A percentile compares a stretch with the other conserved stretches of the same genome.
phyloP scores from a whole-genome alignment of 2,329 filamentous ascomycete species.

The Penicillium italicum region DNA sequence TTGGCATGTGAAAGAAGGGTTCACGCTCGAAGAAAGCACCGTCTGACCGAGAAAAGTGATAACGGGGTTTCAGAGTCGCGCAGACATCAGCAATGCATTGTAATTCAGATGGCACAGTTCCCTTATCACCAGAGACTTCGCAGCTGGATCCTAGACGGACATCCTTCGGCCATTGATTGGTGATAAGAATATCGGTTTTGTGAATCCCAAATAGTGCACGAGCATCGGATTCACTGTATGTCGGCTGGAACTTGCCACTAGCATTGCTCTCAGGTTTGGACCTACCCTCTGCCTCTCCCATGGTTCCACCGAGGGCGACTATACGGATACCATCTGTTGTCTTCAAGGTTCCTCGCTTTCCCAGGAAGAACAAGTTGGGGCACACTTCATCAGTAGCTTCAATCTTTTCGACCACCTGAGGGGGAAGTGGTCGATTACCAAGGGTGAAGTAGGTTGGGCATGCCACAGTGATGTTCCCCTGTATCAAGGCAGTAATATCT shows the following conservation, averaged over 20 bases:
- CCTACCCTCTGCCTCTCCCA: constrained; percentile 34
- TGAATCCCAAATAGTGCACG: constrained; percentile 72
- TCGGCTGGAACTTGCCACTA: constrained; percentile 67
- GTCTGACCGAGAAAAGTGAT: constrained; percentile 75
- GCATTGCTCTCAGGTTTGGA: constrained; percentile 39
- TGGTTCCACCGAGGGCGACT: constrained; percentile 74
- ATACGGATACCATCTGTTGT: constrained; percentile 86
- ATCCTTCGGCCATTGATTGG: constrained; percentile 75
- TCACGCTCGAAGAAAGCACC: constrained; percentile 83
- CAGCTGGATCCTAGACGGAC: constrained; percentile 62
- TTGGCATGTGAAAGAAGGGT: constrained; percentile 72
- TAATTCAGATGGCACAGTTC: constrained; percentile 53
- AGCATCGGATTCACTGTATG: constrained; percentile 73
- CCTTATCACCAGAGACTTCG: constrained; percentile 51
- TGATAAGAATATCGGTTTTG: constrained; percentile 80
- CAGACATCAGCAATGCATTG: constrained; percentile 75
- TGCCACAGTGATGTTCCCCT: constrained; percentile 69
- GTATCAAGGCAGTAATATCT: constrained; percentile 62
- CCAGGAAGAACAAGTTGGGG: constrained; percentile 85
- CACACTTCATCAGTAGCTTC: constrained; percentile 72
- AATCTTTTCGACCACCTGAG: constrained; percentile 67
- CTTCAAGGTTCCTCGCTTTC: constrained; percentile 80
- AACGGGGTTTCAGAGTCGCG: constrained; percentile 76
- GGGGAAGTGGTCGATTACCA: constrained; percentile 68
- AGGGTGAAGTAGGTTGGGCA: constrained; percentile 89